Base-by-base conservation (phyloP, 2,329 filamentous ascomycete genomes). In the Penicillium digitatum region DNA sequence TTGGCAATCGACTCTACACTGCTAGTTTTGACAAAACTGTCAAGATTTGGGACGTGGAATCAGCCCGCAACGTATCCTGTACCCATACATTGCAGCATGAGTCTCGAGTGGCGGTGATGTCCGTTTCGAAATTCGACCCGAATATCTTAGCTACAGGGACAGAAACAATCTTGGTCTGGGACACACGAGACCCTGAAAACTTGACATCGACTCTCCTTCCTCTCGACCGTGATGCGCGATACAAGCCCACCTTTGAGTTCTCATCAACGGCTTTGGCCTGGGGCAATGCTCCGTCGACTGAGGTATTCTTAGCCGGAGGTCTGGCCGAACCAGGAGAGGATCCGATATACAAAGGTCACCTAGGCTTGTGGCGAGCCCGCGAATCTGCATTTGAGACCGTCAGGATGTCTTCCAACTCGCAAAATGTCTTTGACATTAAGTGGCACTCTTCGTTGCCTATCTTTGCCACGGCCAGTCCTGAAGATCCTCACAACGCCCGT, bases 401-500 rank as follows among this genome's bases (percentile, higher is more conserved):
- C 34, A 51, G 1, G 61, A 69, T n/a, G 66, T 84, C 0, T 67
- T 77, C 78, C 1, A 74, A 76, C 16, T 77, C 78, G 1, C 78
- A 78, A 34, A 82, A 81, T 55, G 77, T 85, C 0, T 85, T 84
- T 61, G 82, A 86, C 59, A 71, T 81, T 2, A 74, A 79, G 1
- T 87, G 83, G 78, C 82, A 84, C 61, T 78, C 80, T 0, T 70
- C 59, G 8, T 65, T 78, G 5, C 71, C 72, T 5, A 64, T 75
- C 3, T 84, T 86, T 62, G 81, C 78, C 11, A 79, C 81, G 2
- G 84, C 79, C 1, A 80, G 76, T 53, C 76, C 78, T 11, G 48
- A 54, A 14, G 54, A 55, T 24, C 46, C 57, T 12, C 44, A 54
- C n/a, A 32, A 20, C 27, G 74, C 77, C 18, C 35, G 58, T 4